Conservation (phyloP, 2,329 filamentous ascomycete species). For the Escovopsis sp. region DNA sequence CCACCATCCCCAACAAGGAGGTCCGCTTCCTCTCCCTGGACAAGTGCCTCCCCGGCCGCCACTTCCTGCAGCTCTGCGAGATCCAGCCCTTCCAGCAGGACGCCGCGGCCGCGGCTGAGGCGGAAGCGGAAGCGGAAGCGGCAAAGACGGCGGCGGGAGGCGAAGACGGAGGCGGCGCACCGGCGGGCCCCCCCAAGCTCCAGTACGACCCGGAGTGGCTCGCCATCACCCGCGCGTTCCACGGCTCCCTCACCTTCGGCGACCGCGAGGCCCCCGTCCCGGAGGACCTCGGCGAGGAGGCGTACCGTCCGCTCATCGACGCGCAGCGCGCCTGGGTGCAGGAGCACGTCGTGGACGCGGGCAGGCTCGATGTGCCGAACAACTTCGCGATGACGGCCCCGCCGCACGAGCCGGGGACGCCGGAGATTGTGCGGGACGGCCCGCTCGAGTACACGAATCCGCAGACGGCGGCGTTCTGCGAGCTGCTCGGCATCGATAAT, state of each 20-base stretch:
- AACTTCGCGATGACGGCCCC: slow-evolving; percentile 71
- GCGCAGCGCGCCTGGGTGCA: slow-evolving; percentile 67
- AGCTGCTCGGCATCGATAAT: slow-evolving; percentile 62
- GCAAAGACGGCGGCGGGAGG: no score
- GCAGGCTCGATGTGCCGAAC: slow-evolving; percentile 53
- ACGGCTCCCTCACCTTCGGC: slow-evolving; percentile 48
- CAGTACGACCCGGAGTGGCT: slow-evolving; percentile 92
- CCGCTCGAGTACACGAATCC: slow-evolving; percentile 75
- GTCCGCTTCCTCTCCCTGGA: slow-evolving; percentile 83
- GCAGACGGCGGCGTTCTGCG: slow-evolving; percentile 72
- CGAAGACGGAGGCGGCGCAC: no score
- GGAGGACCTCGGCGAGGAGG: slow-evolving; percentile 49
- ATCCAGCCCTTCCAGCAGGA: slow-evolving; percentile 34
- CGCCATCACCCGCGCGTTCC: slow-evolving; percentile 76
- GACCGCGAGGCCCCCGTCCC: slow-evolving; percentile 38
- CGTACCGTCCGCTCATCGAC: slow-evolving; percentile 54
- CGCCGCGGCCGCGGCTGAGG: slow-evolving; percentile 6
- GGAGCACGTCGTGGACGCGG: slow-evolving; percentile 49
- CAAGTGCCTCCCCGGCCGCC: slow-evolving; percentile 68
- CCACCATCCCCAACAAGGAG: slow-evolving; percentile 58
- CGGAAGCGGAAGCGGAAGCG: no score
- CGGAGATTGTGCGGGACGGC: slow-evolving; percentile 44
- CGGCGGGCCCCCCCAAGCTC: slow-evolving; percentile 32
- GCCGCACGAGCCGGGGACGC: slow-evolving; percentile 42
- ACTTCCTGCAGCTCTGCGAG: slow-evolving; percentile 69